phyloP scores from a whole-genome alignment of 179 eudicot genomes.

The Silene coronaria region DNA sequence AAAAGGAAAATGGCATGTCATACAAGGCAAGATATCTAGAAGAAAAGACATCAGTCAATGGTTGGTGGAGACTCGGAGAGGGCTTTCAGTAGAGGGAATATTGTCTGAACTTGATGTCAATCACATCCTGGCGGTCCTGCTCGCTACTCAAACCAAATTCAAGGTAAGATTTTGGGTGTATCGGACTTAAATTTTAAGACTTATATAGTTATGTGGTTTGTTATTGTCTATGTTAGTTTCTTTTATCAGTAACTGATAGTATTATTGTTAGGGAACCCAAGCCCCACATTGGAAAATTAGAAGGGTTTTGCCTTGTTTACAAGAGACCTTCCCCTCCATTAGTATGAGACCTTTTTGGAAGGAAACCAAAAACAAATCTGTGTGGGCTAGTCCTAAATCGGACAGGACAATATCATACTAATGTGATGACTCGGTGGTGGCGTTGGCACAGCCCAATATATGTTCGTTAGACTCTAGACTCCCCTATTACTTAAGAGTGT shows the following conservation, averaged over 20 bases:
- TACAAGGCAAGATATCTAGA: constrained; percentile 35
- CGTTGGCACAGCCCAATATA: not conserved
- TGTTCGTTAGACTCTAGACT: not conserved
- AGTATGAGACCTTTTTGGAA: too few relatives aligned
- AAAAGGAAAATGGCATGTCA: constrained; percentile 43
- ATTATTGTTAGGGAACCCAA: too few relatives aligned
- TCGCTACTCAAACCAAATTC: constrained; percentile 37
- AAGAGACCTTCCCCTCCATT: too few relatives aligned
- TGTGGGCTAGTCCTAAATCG: too few relatives aligned
- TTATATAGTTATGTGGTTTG: not conserved
- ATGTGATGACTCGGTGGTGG: too few relatives aligned
- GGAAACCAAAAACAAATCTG: too few relatives aligned
- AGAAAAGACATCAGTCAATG: constrained; percentile 43
- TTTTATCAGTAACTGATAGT: too few relatives aligned
- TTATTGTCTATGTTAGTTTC: not conserved
- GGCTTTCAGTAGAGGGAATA: constrained; percentile 41
- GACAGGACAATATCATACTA: too few relatives aligned
- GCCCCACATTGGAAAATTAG: too few relatives aligned
- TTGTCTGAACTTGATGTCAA: constrained; percentile 55
- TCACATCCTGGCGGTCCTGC: constrained; percentile 50
- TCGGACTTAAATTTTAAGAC: too few relatives aligned
- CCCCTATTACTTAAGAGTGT: not conserved
- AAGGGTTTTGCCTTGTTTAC: too few relatives aligned
- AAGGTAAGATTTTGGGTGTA: constrained; percentile 34
- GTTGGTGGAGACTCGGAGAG: constrained; percentile 24